Conservation (phyloP, 495 filamentous ascomycete genomes). For the Aspergillus heteromorphus region DNA sequence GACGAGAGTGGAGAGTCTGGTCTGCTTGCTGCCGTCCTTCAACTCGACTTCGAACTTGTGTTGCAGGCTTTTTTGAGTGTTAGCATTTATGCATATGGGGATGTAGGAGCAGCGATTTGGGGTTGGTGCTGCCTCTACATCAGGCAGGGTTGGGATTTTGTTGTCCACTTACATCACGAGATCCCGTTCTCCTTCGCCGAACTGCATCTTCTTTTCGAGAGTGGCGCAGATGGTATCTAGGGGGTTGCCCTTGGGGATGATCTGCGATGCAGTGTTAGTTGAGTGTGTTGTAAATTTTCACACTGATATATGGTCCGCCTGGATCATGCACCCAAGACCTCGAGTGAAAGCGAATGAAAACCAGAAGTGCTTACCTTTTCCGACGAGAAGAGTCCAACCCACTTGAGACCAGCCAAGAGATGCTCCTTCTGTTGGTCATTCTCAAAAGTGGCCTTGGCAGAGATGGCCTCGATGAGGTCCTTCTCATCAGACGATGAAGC, state of each 20-base stretch:
- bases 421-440: constrained; percentile 67
- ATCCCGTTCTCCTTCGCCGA: constrained; percentile 76
- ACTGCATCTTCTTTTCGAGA: constrained; percentile 90
- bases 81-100: no score
- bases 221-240: constrained; percentile 87
- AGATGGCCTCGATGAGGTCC: constrained; percentile 67
- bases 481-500: constrained; percentile 54
- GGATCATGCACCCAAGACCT: no score
- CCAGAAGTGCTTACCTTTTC: constrained; percentile 23
- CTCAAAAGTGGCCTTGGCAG: constrained; percentile 68
- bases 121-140: no score
- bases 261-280: constrained; percentile 26
- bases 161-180: constrained; percentile 51
- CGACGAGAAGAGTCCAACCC: constrained; percentile 84
- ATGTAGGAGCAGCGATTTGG: no score
- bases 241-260: constrained; percentile 70
- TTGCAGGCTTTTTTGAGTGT: constrained; percentile 46
- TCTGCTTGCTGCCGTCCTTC: constrained; percentile 69
- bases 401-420: constrained; percentile 71
- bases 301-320: no score
- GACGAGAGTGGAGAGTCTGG: constrained; percentile 70
- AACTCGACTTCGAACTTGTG: constrained; percentile 91
- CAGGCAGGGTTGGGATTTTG: no score
- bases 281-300: no score
- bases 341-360: no score